These are phyloP conservation scores for Cordyceps militaris DNA, from an alignment of 2,329 filamentous ascomycete species.

Conservation along the genomic window DNA sequence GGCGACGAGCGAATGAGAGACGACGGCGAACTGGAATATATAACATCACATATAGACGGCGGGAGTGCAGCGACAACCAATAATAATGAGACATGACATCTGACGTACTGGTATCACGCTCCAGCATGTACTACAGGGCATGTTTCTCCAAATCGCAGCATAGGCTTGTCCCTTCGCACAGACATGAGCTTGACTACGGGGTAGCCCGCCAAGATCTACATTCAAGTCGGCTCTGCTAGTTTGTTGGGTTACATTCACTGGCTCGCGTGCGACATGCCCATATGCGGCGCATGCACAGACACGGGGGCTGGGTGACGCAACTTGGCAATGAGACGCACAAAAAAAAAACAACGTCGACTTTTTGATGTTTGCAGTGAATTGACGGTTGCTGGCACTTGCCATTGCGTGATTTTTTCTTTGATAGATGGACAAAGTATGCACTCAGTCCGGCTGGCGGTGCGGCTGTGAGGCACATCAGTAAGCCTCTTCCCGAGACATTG, in stretches of 20 bases:
- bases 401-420: background rate
- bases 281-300: background rate
- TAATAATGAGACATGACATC: background rate
- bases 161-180: background rate
- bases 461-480: too few species aligned
- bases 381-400: background rate
- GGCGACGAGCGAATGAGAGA: constrained; percentile 11
- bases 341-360: background rate
- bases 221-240: background rate
- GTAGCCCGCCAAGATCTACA: background rate
- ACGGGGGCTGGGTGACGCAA: background rate
- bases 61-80: background rate
- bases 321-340: background rate
- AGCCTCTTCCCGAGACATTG: too few species aligned
- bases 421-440: background rate
- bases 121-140: background rate
- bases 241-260: background rate
- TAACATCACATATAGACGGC: background rate
- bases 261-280: background rate
- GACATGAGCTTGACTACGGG: background rate
- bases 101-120: background rate
- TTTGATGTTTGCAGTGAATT: background rate
- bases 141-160: too few species aligned
- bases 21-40: background rate
- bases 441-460: too few species aligned